These are phyloP conservation scores for Aspergillus arachidicola DNA, from an alignment of 2,329 filamentous ascomycete species.

Conservation along the genomic window DNA sequence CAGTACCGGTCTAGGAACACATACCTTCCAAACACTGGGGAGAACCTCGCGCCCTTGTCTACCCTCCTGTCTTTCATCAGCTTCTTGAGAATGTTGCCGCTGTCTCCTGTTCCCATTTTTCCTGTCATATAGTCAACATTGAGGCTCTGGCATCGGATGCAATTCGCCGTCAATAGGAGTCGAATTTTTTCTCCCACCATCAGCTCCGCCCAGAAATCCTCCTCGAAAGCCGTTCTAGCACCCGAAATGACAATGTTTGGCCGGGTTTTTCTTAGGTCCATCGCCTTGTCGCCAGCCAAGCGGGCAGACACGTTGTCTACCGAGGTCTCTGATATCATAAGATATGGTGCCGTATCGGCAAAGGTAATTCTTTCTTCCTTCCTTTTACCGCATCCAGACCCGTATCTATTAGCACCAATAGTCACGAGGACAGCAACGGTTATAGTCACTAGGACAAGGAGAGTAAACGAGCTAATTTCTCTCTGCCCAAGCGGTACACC, in stretches of 20 bases:
- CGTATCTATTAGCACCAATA: neutral
- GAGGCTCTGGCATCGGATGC: constrained; percentile 67
- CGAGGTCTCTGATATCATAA: constrained; percentile 71
- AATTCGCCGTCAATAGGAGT: constrained; percentile 69
- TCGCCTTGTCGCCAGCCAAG: constrained; percentile 51
- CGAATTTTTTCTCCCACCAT: constrained; percentile 41
- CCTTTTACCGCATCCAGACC: neutral
- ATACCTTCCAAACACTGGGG: constrained; percentile 74
- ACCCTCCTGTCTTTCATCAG: constrained; percentile 71
- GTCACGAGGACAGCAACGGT: constrained; percentile 11
- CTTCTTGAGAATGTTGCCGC: constrained; percentile 67
- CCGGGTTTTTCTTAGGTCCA: constrained; percentile 71
- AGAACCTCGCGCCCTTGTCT: constrained; percentile 67
- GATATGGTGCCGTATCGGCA: constrained; percentile 57
- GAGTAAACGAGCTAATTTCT: neutral
- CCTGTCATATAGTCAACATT: constrained; percentile 74
- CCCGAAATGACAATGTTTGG: constrained; percentile 72
- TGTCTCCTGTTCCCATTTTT: constrained; percentile 57
- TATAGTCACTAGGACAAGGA: constrained; percentile 8
- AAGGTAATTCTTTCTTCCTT: constrained; percentile 33
- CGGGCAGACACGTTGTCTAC: constrained; percentile 66
- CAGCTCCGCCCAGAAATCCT: constrained; percentile 73
- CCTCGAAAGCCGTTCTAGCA: constrained; percentile 60
- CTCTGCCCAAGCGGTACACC: neutral
- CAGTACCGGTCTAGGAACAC: constrained; percentile 57